Evolutionary conservation across 2,329 filamentous ascomycete species (phyloP).

Genomic region (Rhinocladiella mackenziei): DNA sequence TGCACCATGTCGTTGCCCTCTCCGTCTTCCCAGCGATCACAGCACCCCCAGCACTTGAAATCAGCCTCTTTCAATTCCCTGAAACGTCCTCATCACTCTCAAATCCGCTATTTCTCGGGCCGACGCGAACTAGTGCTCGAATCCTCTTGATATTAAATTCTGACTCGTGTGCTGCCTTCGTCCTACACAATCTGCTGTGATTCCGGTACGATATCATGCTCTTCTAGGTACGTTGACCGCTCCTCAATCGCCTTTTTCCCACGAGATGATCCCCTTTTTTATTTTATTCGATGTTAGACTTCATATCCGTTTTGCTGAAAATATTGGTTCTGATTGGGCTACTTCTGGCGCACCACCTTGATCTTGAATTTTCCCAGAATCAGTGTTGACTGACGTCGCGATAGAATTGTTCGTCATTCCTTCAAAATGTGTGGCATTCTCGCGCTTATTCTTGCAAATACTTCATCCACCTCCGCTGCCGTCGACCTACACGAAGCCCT

Average conservation of each 20-base stretch:
- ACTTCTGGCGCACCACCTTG: slow-evolving; percentile 1
- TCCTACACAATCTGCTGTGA: background rate
- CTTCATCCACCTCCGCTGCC: slow-evolving; percentile 50
- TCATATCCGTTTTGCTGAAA: slow-evolving; percentile 37
- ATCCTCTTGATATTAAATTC: slow-evolving; percentile 1
- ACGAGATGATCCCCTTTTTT: slow-evolving; percentile 42
- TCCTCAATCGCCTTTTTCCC: background rate
- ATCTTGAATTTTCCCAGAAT: background rate
- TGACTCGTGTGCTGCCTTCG: slow-evolving; percentile 4
- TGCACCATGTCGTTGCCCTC: slow-evolving; percentile 18
- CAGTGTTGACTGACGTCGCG: slow-evolving; percentile 7
- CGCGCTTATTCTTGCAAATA: slow-evolving; percentile 58
- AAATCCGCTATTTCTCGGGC: slow-evolving; percentile 10
- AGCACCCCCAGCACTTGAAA: background rate
- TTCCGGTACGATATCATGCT: background rate
- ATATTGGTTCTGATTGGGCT: slow-evolving; percentile 20
- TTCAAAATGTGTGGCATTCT: slow-evolving; percentile 60
- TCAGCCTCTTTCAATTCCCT: background rate
- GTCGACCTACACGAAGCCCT: slow-evolving; percentile 66
- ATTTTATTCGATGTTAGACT: slow-evolving; percentile 50
- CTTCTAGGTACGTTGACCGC: slow-evolving; percentile 13
- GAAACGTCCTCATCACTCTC: background rate
- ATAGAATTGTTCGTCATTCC: slow-evolving; percentile 16
- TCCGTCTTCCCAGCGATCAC: background rate
- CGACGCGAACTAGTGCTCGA: slow-evolving; percentile 13